Conservation (phyloP, 2,329 filamentous ascomycete genomes). For the Fusarium redolens region DNA sequence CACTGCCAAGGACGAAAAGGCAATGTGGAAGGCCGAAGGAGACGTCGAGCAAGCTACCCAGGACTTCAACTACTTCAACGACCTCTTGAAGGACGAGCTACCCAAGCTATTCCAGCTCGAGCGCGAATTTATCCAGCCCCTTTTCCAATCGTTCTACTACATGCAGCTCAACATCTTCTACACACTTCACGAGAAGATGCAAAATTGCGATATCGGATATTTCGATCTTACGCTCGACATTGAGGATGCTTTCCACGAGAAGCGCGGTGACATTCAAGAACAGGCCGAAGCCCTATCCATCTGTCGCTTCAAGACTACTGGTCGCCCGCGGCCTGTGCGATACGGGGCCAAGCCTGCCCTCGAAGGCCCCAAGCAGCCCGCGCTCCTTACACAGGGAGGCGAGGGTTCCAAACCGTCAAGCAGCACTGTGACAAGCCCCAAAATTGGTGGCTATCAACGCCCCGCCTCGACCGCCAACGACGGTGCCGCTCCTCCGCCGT, state of each 20-base stretch:
- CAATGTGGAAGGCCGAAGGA: constrained; percentile 93
- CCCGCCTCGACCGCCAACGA: constrained; percentile 57
- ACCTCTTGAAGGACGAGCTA: constrained; percentile 93
- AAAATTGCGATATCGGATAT: constrained; percentile 95
- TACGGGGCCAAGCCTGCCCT: constrained; percentile 67
- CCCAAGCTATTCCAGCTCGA: constrained; percentile 92
- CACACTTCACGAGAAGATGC: constrained; percentile 98
- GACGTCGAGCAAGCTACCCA: constrained; percentile 92
- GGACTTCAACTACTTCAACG: constrained; percentile 98
- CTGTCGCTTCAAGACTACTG: constrained; percentile 90
- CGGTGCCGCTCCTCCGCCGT: constrained; percentile 76
- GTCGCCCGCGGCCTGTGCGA: constrained; percentile 70
- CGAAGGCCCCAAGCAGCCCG: constrained; percentile 60
- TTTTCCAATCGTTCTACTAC: constrained; percentile 99
- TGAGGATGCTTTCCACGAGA: constrained; percentile 89
- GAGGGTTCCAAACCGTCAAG: constrained; percentile 46
- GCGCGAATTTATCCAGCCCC: constrained; percentile 92
- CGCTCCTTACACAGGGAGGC: constrained; percentile 65
- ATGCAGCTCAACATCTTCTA: constrained; percentile 99
- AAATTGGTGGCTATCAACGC: constrained; percentile 50
- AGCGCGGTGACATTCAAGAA: constrained; percentile 89
- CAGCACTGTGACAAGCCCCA: constrained; percentile 41
- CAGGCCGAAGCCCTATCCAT: constrained; percentile 86
- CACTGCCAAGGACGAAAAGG: constrained; percentile 95
- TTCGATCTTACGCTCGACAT: constrained; percentile 93